These are phyloP conservation scores for Stagonosporopsis rhizophila DNA, from an alignment of 2,329 filamentous ascomycete genomes.

Conservation along the genomic window DNA sequence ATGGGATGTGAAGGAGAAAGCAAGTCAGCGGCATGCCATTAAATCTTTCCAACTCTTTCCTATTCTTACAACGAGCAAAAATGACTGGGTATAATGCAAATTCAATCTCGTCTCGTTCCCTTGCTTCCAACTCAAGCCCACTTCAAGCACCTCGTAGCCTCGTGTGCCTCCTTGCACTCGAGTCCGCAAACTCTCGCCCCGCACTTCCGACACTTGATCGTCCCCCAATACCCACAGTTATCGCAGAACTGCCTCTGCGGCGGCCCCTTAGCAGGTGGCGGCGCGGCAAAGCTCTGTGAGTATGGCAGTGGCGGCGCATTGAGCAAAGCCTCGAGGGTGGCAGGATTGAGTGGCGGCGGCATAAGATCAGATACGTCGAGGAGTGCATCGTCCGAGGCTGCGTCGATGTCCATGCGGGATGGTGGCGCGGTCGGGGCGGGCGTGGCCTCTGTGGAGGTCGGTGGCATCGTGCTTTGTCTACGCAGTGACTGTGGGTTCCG, in stretches of 20 bases:
- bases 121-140: conserved; percentile 33
- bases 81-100: conserved; percentile 25
- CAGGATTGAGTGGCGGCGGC: conserved; percentile 64
- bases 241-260: conserved; percentile 72
- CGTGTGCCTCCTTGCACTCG: conserved; percentile 75
- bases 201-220: conserved; percentile 78
- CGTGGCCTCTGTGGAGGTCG: conserved; percentile 38
- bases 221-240: conserved; percentile 83
- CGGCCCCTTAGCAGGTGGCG: conserved; percentile 55
- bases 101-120: background rate
- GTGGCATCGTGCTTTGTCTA: conserved; percentile 32
- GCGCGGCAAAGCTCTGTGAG: conserved; percentile 63
- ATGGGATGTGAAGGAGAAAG: background rate
- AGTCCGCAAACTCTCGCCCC: conserved; percentile 79
- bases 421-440: conserved; percentile 24
- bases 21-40: background rate
- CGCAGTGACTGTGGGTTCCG: conserved; percentile 28
- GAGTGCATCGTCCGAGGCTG: conserved; percentile 58
- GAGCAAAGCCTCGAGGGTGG: conserved; percentile 70
- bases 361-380: conserved; percentile 61
- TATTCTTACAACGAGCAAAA: background rate
- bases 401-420: conserved; percentile 20
- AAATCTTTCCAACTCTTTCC: background rate
- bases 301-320: conserved; percentile 71
- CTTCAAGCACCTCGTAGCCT: conserved; percentile 66